Conservation (phyloP, 2,329 filamentous ascomycete species). For the Orbilia brochopaga region DNA sequence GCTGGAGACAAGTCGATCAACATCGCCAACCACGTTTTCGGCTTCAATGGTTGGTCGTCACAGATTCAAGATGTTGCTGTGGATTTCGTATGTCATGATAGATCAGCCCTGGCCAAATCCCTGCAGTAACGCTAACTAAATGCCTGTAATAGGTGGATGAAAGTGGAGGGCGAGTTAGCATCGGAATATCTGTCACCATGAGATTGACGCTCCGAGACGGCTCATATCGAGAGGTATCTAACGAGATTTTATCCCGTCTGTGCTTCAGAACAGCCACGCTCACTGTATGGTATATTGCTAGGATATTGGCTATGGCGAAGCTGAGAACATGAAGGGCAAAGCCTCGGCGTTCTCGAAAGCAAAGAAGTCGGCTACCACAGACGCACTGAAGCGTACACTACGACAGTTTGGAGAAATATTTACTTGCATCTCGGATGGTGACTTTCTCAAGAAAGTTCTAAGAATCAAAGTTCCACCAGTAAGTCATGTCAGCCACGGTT, state of each 20-base stretch:
- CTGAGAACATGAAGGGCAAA: conserved; percentile 95
- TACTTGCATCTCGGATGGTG: conserved; percentile 97
- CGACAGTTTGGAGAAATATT: conserved; percentile 94
- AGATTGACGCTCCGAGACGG: conserved; percentile 89
- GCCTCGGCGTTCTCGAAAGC: conserved; percentile 96
- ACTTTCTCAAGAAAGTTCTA: conserved; percentile 86
- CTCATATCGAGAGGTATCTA: conserved; percentile 80
- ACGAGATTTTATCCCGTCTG: neutral
- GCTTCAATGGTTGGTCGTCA: conserved; percentile 97
- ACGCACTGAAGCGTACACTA: conserved; percentile 86
- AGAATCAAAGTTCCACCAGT: conserved; percentile 70
- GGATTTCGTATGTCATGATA: conserved; percentile 72
- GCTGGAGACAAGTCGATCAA: conserved; percentile 96
- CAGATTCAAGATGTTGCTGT: conserved; percentile 94
- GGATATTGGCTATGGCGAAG: conserved; percentile 95
- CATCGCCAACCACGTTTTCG: conserved; percentile 92
- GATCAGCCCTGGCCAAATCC: neutral
- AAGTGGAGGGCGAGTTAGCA: conserved; percentile 74
- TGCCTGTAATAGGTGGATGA: conserved; percentile 74
- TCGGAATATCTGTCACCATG: conserved; percentile 88
- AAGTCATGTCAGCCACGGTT: neutral
- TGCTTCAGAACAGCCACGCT: neutral
- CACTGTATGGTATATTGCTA: conserved; percentile 53
- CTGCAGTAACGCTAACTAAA: conserved; percentile 19
- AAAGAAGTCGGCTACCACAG: conserved; percentile 96